A percentile compares a stretch with the other conserved stretches of the same genome.
Evolutionary conservation across 257 asterid genomes (phyloP).

Genomic region (Solanum megistacrolobum): DNA sequence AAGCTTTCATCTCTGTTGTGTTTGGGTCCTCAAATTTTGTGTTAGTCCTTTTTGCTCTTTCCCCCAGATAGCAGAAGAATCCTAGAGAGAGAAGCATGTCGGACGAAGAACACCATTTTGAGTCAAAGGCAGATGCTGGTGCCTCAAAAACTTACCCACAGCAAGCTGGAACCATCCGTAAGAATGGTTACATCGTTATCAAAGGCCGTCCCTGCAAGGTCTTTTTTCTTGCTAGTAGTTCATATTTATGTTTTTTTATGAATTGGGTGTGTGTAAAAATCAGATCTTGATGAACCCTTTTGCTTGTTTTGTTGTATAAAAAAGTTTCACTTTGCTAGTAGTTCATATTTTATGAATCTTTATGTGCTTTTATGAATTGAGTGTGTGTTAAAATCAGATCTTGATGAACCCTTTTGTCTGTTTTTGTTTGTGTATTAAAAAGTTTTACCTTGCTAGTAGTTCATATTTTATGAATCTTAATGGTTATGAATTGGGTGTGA

Average conservation of each 20-base stretch:
- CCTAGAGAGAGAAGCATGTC: constrained; percentile 37
- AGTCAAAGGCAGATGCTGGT: constrained; percentile 72
- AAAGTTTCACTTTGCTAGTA: background rate
- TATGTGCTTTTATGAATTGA: background rate
- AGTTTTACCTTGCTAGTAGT: background rate
- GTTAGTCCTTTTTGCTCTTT: background rate
- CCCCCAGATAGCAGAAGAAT: background rate
- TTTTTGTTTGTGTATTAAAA: background rate
- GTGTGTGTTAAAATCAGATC: background rate
- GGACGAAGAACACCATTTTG: constrained; percentile 81
- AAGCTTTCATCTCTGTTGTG: background rate
- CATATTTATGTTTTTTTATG: background rate
- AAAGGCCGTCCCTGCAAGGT: constrained; percentile 86
- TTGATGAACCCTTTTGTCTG: background rate
- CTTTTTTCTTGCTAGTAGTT: background rate
- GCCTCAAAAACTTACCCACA: constrained; percentile 76
- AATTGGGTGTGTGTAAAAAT: background rate
- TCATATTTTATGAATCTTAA: background rate
- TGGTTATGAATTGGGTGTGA: background rate
- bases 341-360: background rate
- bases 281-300: background rate
- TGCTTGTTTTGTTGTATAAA: background rate
- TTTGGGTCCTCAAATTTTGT: background rate
- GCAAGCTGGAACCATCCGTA: constrained; percentile 85
- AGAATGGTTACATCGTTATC: constrained; percentile 64